A percentile compares a stretch with the other conserved stretches of the same genome.
Conservation (phyloP, 2,329 filamentous ascomycete species). For the Colletotrichum sp. region DNA sequence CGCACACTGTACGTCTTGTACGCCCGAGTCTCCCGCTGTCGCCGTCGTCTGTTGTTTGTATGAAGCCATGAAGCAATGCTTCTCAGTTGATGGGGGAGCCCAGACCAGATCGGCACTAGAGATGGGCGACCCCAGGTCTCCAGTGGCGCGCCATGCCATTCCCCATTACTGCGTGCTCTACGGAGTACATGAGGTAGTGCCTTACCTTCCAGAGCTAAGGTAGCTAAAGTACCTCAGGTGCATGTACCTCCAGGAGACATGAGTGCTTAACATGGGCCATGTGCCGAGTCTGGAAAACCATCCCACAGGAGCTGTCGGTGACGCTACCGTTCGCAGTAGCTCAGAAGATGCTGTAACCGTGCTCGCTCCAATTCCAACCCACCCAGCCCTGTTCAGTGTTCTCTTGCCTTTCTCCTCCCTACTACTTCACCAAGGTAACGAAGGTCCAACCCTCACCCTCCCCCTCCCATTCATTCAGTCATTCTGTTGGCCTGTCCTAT, state of each 20-base stretch:
- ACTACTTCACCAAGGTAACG: neutral
- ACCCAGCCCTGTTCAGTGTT: neutral
- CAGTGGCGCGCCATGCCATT: neutral
- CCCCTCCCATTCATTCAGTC: neutral
- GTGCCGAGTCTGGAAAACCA: neutral
- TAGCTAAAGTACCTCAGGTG: neutral
- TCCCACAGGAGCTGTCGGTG: neutral
- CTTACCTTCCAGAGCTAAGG: neutral
- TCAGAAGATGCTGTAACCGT: neutral
- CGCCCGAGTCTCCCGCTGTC: neutral
- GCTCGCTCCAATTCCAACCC: neutral
- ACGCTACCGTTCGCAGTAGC: neutral
- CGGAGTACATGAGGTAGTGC: neutral
- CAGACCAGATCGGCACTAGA: conserved; percentile 4
- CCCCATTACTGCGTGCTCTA: neutral
- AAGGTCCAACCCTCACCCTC: neutral
- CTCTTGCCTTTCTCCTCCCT: neutral
- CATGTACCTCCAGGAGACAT: neutral
- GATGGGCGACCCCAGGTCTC: neutral
- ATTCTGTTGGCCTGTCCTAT: neutral
- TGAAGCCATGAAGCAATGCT: neutral
- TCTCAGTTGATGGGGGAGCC: neutral
- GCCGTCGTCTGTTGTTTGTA: neutral
- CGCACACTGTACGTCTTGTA: neutral
- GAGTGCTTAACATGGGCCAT: neutral